Base-by-base conservation (phyloP, 2,329 filamentous ascomycete species). In the Chaetomiaceae sp. region DNA sequence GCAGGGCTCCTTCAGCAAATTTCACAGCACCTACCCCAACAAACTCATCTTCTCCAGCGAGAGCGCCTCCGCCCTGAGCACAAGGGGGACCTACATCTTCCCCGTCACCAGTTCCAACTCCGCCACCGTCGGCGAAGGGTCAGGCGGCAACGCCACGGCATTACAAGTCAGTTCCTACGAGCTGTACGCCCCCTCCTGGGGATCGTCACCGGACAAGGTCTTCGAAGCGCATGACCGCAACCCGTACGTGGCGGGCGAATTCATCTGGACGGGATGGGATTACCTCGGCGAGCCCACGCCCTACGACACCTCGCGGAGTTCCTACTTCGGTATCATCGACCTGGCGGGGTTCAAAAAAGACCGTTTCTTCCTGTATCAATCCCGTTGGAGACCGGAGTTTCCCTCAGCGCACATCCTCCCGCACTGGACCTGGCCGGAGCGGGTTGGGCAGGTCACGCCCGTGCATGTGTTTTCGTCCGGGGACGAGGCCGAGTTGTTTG, bases 331-430 rank as follows among this genome's bases (percentile, higher is more conserved):
- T 9, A 80, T 82, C 53, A 71, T 82, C 27, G 79, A 82, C 51
- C 67, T 82, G 6, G 79, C 79, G 0, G 79, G 79, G 0, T 82
- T 82, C 65, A 71, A 69, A 51, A 82, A 82, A 64, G 78, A 82
- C 54, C 69, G 79, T 1, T 82, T 75, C 63, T 81, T 72, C 57
- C 60, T 81, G 4, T 82, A 82, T 55, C 79, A 81, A 59, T 64
- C 77, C 0, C 72, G 76, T 7, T 82, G 79, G 80, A 67, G 72
- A 3, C 68, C 78, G 0, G 72, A 76, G 15, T 50, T 78, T 0
- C 65, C 59, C 1, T 72, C 75, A 65, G 78, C 76, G 3, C 77
- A 81, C 58, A 74, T 82, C 17, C 69, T 81, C 0, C 79, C 79
- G 2, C 79, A 81, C 60, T 82, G 79, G 79, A 80, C 69, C 15